Evolutionary conservation across 1,139 yeast genomes (phyloP).

Genomic region (Pichia sp.): DNA sequence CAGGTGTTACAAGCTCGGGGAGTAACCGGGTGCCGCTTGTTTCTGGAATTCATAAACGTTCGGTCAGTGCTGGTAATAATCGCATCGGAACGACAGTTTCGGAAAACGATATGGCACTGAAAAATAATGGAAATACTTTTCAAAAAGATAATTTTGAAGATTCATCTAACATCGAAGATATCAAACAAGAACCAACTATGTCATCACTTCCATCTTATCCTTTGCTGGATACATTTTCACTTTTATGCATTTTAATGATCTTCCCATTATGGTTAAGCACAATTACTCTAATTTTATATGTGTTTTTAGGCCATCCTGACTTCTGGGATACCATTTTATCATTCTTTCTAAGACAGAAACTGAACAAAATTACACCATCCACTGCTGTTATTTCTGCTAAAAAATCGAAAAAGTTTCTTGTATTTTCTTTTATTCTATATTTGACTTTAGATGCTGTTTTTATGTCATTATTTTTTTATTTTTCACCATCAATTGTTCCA

Average conservation of each 20-base stretch:
- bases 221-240: slow-evolving; percentile 28
- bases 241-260: slow-evolving; percentile 24
- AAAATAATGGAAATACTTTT: too few relatives aligned
- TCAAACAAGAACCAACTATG: slow-evolving; percentile 2
- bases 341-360: slow-evolving; percentile 28
- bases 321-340: slow-evolving; percentile 40
- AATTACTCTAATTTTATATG: slow-evolving; percentile 34
- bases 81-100: too few relatives aligned
- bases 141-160: neutral
- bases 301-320: slow-evolving; percentile 38
- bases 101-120: too few relatives aligned
- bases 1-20: too few relatives aligned
- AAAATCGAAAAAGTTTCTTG: slow-evolving; percentile 14
- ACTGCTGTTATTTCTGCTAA: neutral
- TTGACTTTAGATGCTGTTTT: slow-evolving; percentile 24
- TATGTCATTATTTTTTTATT: slow-evolving; percentile 25
- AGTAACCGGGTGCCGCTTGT: too few relatives aligned
- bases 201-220: slow-evolving; percentile 22
- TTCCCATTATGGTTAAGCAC: slow-evolving; percentile 34
- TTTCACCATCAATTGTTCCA: slow-evolving; percentile 35
- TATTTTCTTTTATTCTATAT: slow-evolving; percentile 30
- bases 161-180: neutral
- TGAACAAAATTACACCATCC: slow-evolving; percentile 12
- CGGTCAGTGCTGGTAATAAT: too few relatives aligned
- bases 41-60: too few relatives aligned